phyloP scores from a whole-genome alignment of 257 asterid species.

The Lithospermum erythrorhizon region DNA sequence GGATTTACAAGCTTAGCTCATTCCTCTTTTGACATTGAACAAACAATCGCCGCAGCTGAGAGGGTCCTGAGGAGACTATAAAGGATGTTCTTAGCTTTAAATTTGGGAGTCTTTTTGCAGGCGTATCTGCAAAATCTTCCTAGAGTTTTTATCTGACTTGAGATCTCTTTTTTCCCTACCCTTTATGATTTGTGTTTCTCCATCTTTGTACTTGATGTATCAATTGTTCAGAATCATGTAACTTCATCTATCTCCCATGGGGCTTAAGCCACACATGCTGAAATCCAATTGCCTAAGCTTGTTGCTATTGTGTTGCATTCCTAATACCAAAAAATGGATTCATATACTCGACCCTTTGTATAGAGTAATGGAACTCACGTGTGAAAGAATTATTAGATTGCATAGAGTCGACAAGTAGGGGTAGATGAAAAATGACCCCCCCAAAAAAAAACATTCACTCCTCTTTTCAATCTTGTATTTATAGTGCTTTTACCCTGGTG shows the following conservation, averaged over 20 bases:
- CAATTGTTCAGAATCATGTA: not conserved
- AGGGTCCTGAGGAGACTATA: slow-evolving; percentile 57
- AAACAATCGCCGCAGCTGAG: slow-evolving; percentile 79
- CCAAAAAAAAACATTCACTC: not conserved
- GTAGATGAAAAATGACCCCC: too few species aligned
- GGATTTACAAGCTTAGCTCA: slow-evolving; percentile 93
- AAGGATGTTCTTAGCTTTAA: not conserved
- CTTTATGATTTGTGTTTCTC: not conserved
- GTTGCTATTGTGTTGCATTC: too few species aligned
- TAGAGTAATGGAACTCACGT: too few species aligned
- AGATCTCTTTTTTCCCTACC: not conserved
- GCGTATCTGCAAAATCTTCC: not conserved
- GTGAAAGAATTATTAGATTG: too few species aligned
- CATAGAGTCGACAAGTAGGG: too few species aligned
- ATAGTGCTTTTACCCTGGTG: slow-evolving; percentile 6
- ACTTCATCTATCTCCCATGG: too few species aligned
- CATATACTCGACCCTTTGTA: too few species aligned
- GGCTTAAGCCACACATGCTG: too few species aligned
- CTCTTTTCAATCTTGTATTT: slow-evolving; percentile 1
- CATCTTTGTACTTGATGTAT: not conserved
- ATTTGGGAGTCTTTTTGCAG: not conserved
- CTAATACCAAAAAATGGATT: too few species aligned
- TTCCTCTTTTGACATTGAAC: slow-evolving; percentile 60
- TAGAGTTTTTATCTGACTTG: not conserved
- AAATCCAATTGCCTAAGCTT: too few species aligned